Conservation (phyloP, 164 flowering plant species). For the Piper betle region DNA sequence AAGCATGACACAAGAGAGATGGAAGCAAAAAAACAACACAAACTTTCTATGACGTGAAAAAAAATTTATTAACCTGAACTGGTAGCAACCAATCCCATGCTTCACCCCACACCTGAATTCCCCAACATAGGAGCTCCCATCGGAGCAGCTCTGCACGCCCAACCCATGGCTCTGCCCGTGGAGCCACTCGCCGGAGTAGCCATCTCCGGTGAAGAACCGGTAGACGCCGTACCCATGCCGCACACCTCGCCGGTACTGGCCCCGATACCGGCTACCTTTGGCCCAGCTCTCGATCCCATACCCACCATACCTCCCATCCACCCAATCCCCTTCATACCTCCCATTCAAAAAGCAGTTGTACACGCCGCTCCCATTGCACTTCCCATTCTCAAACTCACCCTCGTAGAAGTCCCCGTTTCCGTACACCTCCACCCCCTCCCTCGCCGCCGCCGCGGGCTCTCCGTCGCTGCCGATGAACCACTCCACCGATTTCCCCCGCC, state of each 20-base stretch:
- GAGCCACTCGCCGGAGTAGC: conserved; percentile 79
- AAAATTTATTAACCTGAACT: conserved; percentile 64
- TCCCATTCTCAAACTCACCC: conserved; percentile 82
- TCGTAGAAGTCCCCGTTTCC: conserved; percentile 89
- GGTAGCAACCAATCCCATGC: conserved; percentile 88
- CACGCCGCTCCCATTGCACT: conserved; percentile 74
- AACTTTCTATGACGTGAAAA: no score
- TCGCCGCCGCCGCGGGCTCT: conserved; percentile 7
- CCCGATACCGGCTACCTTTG: no score
- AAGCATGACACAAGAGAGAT: no score
- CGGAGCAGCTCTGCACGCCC: conserved; percentile 74
- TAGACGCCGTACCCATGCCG: conserved; percentile 83
- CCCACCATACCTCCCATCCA: no score
- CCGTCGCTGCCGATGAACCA: conserved; percentile 57
- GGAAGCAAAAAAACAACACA: no score
- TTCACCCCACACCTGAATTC: conserved; percentile 79
- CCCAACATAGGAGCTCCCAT: conserved; percentile 81
- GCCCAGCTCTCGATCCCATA: conserved; percentile 91
- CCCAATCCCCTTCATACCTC: conserved; percentile 91
- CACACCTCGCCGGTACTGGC: conserved; percentile 63
- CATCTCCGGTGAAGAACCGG: conserved; percentile 74
- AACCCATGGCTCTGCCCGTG: conserved; percentile 87
- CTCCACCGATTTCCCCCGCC: conserved; percentile 49
- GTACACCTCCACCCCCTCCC: conserved; percentile 76
- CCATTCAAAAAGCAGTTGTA: conserved; percentile 64